phyloP scores from a whole-genome alignment of 805 yeast genomes.

The Saturnispora gosingensis region DNA sequence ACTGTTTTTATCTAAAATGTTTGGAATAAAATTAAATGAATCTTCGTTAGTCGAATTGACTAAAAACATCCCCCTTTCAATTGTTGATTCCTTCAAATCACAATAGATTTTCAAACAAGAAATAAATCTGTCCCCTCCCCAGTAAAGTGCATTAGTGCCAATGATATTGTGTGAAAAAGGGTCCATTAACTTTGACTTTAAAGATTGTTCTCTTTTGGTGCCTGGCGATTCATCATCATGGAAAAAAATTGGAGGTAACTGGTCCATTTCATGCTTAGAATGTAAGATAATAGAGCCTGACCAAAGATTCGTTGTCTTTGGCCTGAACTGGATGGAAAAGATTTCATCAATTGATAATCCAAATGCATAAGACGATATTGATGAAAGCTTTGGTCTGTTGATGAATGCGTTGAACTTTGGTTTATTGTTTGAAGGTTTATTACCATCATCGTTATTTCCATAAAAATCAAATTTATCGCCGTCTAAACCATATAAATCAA shows the following conservation, averaged over 20 bases:
- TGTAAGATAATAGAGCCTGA: conserved; percentile 76
- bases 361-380: conserved; percentile 59
- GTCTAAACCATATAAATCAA: conserved; percentile 31
- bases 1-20: conserved; percentile 28
- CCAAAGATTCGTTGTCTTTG: conserved; percentile 87
- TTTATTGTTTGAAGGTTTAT: conserved; percentile 7
- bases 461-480: conserved; percentile 24
- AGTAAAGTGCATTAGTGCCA: conserved; percentile 45
- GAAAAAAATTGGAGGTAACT: conserved; percentile 78
- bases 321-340: conserved; percentile 74
- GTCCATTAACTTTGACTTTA: conserved; percentile 57
- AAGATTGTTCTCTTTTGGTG: conserved; percentile 51
- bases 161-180: conserved; percentile 53
- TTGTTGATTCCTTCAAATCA: conserved; percentile 55
- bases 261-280: conserved; percentile 48
- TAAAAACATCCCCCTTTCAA: conserved; percentile 64
- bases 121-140: conserved; percentile 89
- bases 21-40: conserved; percentile 47
- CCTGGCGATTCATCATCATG: conserved; percentile 85
- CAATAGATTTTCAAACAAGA: conserved; percentile 44
- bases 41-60: conserved; percentile 73
- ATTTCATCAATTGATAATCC: conserved; percentile 48
- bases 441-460: conserved; percentile 1
- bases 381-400: conserved; percentile 41
- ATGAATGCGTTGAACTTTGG: conserved; percentile 31